Percentiles rank a stretch among this genome's conserved stretches.
Evolutionary conservation across 257 asterid genomes (phyloP).

Genomic region (Ilex asprella): DNA sequence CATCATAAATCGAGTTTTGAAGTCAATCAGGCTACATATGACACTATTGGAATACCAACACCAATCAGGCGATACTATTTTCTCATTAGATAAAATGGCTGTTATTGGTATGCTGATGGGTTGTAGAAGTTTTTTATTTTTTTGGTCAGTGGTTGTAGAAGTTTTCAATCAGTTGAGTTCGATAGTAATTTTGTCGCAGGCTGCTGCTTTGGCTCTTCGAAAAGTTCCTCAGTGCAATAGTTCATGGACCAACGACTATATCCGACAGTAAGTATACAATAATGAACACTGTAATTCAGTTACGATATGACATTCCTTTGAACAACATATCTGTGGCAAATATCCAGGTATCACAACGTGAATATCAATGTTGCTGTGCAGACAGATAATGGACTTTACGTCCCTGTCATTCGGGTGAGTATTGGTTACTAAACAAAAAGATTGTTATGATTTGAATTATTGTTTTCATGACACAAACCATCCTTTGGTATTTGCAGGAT

Average conservation of each 20-base stretch:
- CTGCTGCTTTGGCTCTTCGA: conserved; percentile 97
- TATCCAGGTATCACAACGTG: conserved; percentile 66
- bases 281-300: not conserved
- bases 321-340: conserved; percentile 11
- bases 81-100: too few species aligned
- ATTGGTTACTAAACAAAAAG: too few species aligned
- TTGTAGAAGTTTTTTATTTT: too few species aligned
- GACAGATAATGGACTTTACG: conserved; percentile 86
- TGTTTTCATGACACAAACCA: not conserved
- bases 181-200: conserved; percentile 36
- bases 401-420: conserved; percentile 76
- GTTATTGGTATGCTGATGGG: too few species aligned
- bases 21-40: too few species aligned
- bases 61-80: too few species aligned
- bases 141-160: too few species aligned
- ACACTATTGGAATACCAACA: too few species aligned
- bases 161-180: not conserved
- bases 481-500: conserved; percentile 44
- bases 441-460: too few species aligned
- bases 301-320: not conserved
- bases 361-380: conserved; percentile 95
- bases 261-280: conserved; percentile 76
- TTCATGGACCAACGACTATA: conserved; percentile 94
- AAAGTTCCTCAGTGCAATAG: conserved; percentile 97
- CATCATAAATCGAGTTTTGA: too few species aligned